A percentile compares a stretch with the other conserved stretches of the same genome.
Conservation (phyloP, 495 filamentous ascomycete genomes). For the Aspergillus cavernicola region DNA sequence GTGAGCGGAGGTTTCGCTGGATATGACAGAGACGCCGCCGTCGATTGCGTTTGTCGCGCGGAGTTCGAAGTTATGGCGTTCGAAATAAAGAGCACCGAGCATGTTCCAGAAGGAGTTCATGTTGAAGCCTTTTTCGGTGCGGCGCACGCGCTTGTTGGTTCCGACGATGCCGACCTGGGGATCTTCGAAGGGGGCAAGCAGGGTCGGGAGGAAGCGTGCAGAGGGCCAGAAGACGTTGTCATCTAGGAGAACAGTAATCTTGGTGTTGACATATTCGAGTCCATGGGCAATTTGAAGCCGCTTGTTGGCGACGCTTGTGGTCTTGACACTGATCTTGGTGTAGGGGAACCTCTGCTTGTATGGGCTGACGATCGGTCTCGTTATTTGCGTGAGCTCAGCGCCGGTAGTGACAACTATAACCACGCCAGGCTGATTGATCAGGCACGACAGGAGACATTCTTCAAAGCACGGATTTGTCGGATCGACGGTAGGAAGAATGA, state of each 20-base stretch:
- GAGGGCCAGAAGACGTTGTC: slow-evolving; percentile 44
- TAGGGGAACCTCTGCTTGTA: slow-evolving; percentile 8
- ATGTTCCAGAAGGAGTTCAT: slow-evolving; percentile 44
- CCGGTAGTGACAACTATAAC: slow-evolving; percentile 39
- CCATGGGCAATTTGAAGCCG: slow-evolving; percentile 46
- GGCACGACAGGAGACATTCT: slow-evolving; percentile 28
- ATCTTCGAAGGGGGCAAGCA: slow-evolving; percentile 52
- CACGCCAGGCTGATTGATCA: slow-evolving; percentile 25
- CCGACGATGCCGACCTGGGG: slow-evolving; percentile 46
- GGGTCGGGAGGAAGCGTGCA: slow-evolving; percentile 35
- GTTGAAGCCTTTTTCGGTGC: slow-evolving; percentile 26
- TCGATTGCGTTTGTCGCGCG: slow-evolving; percentile 51
- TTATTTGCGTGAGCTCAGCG: slow-evolving; percentile 3
- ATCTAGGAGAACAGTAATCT: slow-evolving; percentile 3
- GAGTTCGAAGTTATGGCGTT: slow-evolving; percentile 56
- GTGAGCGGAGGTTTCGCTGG: slow-evolving; percentile 48
- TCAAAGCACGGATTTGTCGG: slow-evolving; percentile 27
- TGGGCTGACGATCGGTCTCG: slow-evolving; percentile 7
- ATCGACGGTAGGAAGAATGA: slow-evolving; percentile 53
- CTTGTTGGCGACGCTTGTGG: slow-evolving; percentile 39
- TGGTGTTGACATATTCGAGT: slow-evolving; percentile 23
- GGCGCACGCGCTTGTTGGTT: slow-evolving; percentile 46
- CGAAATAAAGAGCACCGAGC: slow-evolving; percentile 50
- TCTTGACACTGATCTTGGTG: slow-evolving; percentile 26
- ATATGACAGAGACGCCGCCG: slow-evolving; percentile 54